phyloP scores from a whole-genome alignment of 2,329 filamentous ascomycete species.

The Phialocephala subalpina region DNA sequence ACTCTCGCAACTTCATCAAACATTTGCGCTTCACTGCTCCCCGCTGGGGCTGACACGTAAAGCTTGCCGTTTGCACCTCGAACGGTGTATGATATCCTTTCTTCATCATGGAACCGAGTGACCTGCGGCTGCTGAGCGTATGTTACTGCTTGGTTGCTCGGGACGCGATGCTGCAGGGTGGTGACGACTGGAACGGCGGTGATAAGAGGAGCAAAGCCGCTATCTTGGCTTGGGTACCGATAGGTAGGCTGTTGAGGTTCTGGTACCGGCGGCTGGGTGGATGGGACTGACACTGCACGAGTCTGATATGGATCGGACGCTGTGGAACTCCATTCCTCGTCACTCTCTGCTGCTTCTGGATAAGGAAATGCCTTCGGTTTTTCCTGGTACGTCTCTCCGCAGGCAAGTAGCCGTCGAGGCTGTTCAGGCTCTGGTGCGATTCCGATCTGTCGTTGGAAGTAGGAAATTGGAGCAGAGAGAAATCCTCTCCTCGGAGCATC shows the following conservation, averaged over 20 bases:
- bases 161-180: no score
- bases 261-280: no score
- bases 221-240: background rate
- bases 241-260: slow-evolving; percentile 6
- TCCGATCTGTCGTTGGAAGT: slow-evolving; percentile 9
- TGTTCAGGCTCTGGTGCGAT: slow-evolving; percentile 2
- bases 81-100: slow-evolving; percentile 8
- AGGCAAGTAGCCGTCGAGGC: background rate
- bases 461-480: slow-evolving; percentile 12
- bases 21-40: slow-evolving; percentile 13
- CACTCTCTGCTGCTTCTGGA: background rate
- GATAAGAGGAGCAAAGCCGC: background rate
- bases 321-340: background rate
- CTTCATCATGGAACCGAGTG: background rate
- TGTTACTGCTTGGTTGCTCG: no score
- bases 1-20: slow-evolving; percentile 16
- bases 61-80: slow-evolving; percentile 2
- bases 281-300: no score
- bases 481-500: slow-evolving; percentile 8
- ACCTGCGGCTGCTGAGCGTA: background rate
- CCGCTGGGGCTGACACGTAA: slow-evolving; percentile 6
- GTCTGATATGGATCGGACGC: background rate
- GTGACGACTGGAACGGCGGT: background rate
- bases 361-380: background rate
- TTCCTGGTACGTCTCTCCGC: background rate